Conservation (phyloP, 2,329 filamentous ascomycete species). For the Exophiala spinifera region DNA sequence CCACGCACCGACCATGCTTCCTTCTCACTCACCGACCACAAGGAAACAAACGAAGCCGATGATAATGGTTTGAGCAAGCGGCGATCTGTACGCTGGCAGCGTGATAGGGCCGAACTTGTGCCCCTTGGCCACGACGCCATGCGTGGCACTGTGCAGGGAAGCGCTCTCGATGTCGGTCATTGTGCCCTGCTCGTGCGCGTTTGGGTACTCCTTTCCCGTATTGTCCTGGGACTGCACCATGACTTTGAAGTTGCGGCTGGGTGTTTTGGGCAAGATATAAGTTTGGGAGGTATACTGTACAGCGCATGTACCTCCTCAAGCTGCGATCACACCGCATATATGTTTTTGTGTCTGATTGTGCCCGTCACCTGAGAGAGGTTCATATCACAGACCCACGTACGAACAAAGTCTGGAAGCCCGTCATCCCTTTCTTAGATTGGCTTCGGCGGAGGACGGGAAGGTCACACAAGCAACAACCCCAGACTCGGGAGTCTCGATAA, state of each 20-base stretch:
- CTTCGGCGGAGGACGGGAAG: no score
- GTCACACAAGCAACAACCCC: no score
- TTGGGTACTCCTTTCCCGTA: background rate
- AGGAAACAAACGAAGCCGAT: constrained; percentile 6
- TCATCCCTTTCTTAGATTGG: no score
- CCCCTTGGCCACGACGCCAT: background rate
- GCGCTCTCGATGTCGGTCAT: background rate
- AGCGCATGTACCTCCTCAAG: no score
- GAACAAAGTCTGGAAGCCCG: no score
- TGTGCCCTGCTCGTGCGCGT: background rate
- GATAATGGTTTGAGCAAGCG: constrained; percentile 6
- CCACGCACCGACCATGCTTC: background rate
- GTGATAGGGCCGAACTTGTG: constrained; percentile 2
- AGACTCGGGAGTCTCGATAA: no score
- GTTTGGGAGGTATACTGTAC: no score
- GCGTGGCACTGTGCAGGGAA: background rate
- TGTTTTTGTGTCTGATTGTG: background rate
- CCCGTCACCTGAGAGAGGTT: background rate
- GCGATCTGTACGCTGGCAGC: background rate
- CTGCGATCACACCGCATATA: background rate
- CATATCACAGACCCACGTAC: background rate
- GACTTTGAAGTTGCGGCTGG: no score
- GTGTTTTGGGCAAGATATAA: no score
- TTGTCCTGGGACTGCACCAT: background rate
- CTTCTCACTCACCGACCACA: constrained; percentile 3